phyloP scores from a whole-genome alignment of 371 early-diverging fungal genomes.

The Mucor irregularis region DNA sequence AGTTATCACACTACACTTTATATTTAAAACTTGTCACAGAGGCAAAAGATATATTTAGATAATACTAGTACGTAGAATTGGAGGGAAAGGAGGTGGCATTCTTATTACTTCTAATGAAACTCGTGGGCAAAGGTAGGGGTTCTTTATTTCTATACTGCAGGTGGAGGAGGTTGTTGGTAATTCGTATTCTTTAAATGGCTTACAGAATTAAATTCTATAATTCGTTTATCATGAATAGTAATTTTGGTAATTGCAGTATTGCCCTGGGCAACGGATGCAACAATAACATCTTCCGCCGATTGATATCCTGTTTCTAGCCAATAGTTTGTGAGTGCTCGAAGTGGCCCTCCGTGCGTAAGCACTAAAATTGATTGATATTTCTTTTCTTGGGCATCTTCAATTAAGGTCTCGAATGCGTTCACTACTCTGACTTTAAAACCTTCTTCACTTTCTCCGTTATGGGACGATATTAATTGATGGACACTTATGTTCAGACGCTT shows the following conservation, averaged over 20 bases:
- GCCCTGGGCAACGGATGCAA: constrained; percentile 21
- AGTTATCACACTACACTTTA: too few species aligned
- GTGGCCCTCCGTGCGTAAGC: constrained; percentile 46
- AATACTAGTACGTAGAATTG: too few species aligned
- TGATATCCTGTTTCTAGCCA: constrained; percentile 24
- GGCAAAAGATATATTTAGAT: neutral
- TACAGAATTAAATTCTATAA: constrained; percentile 26
- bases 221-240: constrained; percentile 1
- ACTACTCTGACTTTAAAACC: constrained; percentile 23
- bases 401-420: constrained; percentile 23
- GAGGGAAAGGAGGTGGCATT: neutral
- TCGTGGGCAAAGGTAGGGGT: constrained; percentile 1
- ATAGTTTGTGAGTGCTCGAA: constrained; percentile 17
- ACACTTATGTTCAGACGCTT: neutral
- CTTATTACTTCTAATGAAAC: too few species aligned
- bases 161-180: constrained; percentile 12
- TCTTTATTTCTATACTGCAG: constrained; percentile 13
- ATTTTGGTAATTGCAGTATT: constrained; percentile 41
- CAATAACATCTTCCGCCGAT: neutral
- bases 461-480: constrained; percentile 12
- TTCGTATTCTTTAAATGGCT: constrained; percentile 16
- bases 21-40: too few species aligned
- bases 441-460: constrained; percentile 30
- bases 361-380: constrained; percentile 27
- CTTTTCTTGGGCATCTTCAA: constrained; percentile 17